Conservation (phyloP, 305 asterid species). For the Fraxinus greggii region DNA sequence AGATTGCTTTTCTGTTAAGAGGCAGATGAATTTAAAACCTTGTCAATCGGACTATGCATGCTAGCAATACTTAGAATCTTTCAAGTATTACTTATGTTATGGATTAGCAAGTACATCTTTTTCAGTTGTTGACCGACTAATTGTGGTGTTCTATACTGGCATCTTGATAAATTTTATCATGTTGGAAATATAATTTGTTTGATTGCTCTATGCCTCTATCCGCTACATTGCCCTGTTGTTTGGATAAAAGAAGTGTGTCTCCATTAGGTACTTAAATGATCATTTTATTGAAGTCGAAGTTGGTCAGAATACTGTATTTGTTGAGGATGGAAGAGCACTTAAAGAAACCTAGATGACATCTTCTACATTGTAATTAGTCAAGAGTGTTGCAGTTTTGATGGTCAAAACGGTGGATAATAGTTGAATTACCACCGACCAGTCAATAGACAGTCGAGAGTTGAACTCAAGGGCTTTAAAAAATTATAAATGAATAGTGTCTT, state of each 20-base stretch:
- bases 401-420: not conserved
- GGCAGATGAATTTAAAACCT: not conserved
- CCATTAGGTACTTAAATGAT: not conserved
- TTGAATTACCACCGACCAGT: not conserved
- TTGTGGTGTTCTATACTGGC: not conserved
- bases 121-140: not conserved
- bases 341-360: not conserved
- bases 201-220: not conserved
- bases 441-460: not conserved
- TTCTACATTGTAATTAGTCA: not conserved
- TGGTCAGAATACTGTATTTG: not conserved
- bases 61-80: slow-evolving; percentile 4
- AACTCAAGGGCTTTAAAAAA: not conserved
- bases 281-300: not conserved
- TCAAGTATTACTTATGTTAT: not conserved
- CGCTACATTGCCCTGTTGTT: not conserved
- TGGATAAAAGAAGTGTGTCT: not conserved
- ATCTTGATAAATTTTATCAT: not conserved
- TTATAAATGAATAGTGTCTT: not conserved
- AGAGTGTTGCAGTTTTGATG: not conserved
- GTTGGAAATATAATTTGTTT: not conserved
- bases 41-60: not conserved
- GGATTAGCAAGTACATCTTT: not conserved
- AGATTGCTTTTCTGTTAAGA: slow-evolving; percentile 1
- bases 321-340: not conserved